Conservation (phyloP, 495 filamentous ascomycete genomes). For the Penicillium diatomitis region DNA sequence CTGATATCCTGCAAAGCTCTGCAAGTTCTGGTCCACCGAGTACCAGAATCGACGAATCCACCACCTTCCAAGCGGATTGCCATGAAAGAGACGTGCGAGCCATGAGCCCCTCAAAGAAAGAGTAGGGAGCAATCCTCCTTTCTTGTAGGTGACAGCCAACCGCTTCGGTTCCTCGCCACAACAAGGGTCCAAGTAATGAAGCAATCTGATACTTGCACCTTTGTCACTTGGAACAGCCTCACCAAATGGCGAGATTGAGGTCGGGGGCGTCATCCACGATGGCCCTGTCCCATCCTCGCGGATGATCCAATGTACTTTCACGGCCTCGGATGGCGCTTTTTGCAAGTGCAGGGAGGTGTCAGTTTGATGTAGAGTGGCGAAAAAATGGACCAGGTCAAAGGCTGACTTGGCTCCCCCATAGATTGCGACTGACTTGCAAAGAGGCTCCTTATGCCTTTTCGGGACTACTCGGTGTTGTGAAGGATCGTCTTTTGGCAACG, state of each 20-base stretch:
- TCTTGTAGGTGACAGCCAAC: constrained; percentile 17
- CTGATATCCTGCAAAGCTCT: constrained; percentile 10
- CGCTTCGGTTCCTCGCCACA: constrained; percentile 32
- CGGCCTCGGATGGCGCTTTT: constrained; percentile 27
- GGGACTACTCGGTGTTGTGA: no score
- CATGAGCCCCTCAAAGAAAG: constrained; percentile 43
- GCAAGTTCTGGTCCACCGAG: constrained; percentile 11
- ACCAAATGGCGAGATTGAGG: constrained; percentile 35
- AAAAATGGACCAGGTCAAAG: constrained; percentile 61
- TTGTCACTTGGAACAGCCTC: constrained; percentile 44
- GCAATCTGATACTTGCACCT: constrained; percentile 46
- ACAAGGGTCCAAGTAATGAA: constrained; percentile 44
- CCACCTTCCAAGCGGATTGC: constrained; percentile 18
- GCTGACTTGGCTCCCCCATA: constrained; percentile 62
- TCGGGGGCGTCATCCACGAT: constrained; percentile 18
- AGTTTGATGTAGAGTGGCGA: constrained; percentile 35
- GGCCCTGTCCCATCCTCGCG: constrained; percentile 45
- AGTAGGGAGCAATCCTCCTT: constrained; percentile 37
- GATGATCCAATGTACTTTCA: constrained; percentile 62
- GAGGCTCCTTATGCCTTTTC: background rate
- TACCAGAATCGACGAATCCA: constrained; percentile 17
- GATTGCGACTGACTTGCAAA: constrained; percentile 38
- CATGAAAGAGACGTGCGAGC: constrained; percentile 36
- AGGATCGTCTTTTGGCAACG: constrained; percentile 1
- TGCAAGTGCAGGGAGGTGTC: constrained; percentile 6